Evolutionary conservation across 345 rosid species (phyloP), one percentile per base, ranked within the genome.

Genomic region (Sisymbrium altissimum): DNA sequence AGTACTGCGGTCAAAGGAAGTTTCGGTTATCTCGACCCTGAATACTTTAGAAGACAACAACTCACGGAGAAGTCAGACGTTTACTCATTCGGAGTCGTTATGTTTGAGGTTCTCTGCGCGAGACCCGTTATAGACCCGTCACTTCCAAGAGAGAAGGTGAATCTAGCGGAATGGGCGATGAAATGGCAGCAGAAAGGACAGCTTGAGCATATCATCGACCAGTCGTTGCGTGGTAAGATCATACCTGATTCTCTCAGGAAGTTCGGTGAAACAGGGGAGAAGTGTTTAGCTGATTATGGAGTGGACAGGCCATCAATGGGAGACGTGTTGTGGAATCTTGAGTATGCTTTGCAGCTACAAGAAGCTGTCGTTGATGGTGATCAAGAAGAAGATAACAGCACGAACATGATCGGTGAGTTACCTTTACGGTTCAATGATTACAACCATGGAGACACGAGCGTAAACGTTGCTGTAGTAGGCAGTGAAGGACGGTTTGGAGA

Each of bases 1-100:
- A 93, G 97, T 71, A 93, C 98, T 9, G 98, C 98, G 0, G 98
- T 92, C 59, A 92, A 92, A 83, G 98, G 98, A 33, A 92, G 96
- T 55, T 92, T 92, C 12, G 97, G 97, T 2, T 92, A 92, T 78
- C 88, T 92, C 8, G 97, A 92, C 65, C 97, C 98, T 0, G 98
- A 92, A 66, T 92, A 92, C 78, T 85, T 89, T 74, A 84, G 98
- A 82, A 84, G 96, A 78, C 96, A 92, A 79, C 95, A 92, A 68
- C 89, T 92, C 50, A 92, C 95, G 0, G 96, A 92, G 74, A 92
- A 92, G 78, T 92, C 98, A 1, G 95, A 89, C 33, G 92, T 92
- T 5, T 93, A 93, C 82, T 93, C 98, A 5, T 93, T 93, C 19
- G 98, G 98, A 9, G 98, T 93, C 25, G 98, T 93, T 27, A 75